These are phyloP conservation scores for Fusarium sp. DNA, from an alignment of 2,329 filamentous ascomycete species.

Conservation along the genomic window DNA sequence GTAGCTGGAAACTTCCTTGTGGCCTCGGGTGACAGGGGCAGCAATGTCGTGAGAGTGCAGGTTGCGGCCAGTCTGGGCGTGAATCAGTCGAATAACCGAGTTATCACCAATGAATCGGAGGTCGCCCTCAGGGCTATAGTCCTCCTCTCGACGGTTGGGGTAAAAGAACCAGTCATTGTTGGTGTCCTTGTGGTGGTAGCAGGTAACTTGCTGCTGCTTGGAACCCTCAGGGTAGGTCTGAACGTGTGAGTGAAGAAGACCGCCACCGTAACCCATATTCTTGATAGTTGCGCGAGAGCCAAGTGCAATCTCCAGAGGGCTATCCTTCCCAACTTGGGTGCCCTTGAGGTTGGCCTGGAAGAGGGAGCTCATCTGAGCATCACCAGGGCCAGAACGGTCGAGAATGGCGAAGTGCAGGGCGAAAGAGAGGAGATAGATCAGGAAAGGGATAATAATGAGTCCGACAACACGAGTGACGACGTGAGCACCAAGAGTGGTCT, in stretches of 20 bases:
- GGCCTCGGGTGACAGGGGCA: conserved; percentile 88
- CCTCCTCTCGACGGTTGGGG: conserved; percentile 82
- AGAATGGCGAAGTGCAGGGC: conserved; percentile 94
- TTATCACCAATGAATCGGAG: conserved; percentile 83
- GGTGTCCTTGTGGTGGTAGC: conserved; percentile 99
- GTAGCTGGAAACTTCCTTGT: conserved; percentile 94
- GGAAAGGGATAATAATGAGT: conserved; percentile 86
- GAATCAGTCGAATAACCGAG: conserved; percentile 85
- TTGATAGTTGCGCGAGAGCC: conserved; percentile 94
- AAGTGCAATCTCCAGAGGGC: conserved; percentile 88
- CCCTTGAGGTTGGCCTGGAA: conserved; percentile 97
- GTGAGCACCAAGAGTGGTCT: conserved; percentile 78
- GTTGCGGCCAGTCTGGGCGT: conserved; percentile 96
- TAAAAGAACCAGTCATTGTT: conserved; percentile 99
- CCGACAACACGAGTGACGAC: conserved; percentile 83
- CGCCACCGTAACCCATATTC: conserved; percentile 99
- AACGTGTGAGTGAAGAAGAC: conserved; percentile 94
- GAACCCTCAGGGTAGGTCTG: conserved; percentile 97
- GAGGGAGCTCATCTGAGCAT: conserved; percentile 99
- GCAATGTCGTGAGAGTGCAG: conserved; percentile 92
- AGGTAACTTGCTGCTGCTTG: conserved; percentile 94
- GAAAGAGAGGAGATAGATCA: conserved; percentile 97
- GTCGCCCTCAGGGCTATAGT: conserved; percentile 75
- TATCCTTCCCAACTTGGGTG: conserved; percentile 93
- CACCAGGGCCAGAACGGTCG: conserved; percentile 92